Evolutionary conservation across 371 early-diverging fungal genomes (phyloP).

Genomic region (Actinomucor elegans): DNA sequence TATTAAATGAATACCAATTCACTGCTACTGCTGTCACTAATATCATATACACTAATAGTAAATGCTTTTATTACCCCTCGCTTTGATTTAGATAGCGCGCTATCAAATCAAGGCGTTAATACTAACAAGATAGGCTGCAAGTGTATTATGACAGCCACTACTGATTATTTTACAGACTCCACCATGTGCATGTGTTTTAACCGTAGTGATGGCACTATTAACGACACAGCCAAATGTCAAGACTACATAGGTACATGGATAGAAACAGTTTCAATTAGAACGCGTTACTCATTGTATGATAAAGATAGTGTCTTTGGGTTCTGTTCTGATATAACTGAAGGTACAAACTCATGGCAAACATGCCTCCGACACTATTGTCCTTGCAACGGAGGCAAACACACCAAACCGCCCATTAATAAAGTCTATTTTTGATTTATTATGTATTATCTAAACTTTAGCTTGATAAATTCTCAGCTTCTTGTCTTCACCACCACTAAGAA

Average conservation of each 20-base stretch:
- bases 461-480: constrained; percentile 73
- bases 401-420: not conserved
- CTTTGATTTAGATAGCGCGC: too few relatives aligned
- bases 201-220: constrained; percentile 13
- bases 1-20: too few relatives aligned
- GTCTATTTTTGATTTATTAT: constrained; percentile 4
- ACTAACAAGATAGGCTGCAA: constrained; percentile 12
- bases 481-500: constrained; percentile 86
- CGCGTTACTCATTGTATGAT: too few relatives aligned
- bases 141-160: constrained; percentile 26
- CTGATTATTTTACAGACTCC: constrained; percentile 7
- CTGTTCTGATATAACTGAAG: constrained; percentile 13
- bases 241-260: constrained; percentile 9
- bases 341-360: constrained; percentile 12
- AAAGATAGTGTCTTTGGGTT: constrained; percentile 18
- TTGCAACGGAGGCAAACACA: not conserved
- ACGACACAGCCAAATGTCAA: constrained; percentile 5
- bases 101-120: not conserved
- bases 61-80: too few relatives aligned
- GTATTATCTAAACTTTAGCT: constrained; percentile 33
- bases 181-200: constrained; percentile 25
- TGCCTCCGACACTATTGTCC: constrained; percentile 19
- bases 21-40: too few relatives aligned
- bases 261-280: too few relatives aligned
- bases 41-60: too few relatives aligned